Evolutionary conservation across 140 eudicot genomes (phyloP).

Genomic region (Bidens hawaiensis): DNA sequence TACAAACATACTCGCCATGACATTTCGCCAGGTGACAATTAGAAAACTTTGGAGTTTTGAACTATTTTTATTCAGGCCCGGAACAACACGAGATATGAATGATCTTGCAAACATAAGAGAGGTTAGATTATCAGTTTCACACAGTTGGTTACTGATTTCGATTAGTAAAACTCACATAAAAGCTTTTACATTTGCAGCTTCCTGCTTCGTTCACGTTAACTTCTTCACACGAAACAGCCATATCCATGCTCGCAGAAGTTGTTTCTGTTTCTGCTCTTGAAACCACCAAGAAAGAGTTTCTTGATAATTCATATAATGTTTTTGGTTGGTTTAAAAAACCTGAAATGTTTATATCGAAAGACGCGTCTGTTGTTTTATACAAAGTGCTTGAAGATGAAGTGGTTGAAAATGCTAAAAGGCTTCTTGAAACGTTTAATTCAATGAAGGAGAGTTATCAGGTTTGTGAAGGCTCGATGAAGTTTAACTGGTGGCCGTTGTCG

Average conservation of each 20-base stretch:
- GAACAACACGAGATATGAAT: slow-evolving; percentile 66
- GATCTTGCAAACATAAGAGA: slow-evolving; percentile 77
- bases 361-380: slow-evolving; percentile 56
- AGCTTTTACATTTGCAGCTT: slow-evolving; percentile 53
- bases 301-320: slow-evolving; percentile 32
- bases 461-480: slow-evolving; percentile 24
- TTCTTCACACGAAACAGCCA: slow-evolving; percentile 58
- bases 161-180: not conserved
- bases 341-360: slow-evolving; percentile 47
- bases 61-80: slow-evolving; percentile 61
- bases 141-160: not conserved
- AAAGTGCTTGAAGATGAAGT: slow-evolving; percentile 65
- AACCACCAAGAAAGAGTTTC: slow-evolving; percentile 47
- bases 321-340: slow-evolving; percentile 44
- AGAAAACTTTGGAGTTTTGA: slow-evolving; percentile 68
- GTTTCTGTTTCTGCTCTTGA: slow-evolving; percentile 63
- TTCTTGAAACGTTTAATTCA: slow-evolving; percentile 49
- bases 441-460: slow-evolving; percentile 36
- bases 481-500: slow-evolving; percentile 51
- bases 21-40: slow-evolving; percentile 82
- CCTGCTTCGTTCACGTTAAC: slow-evolving; percentile 61
- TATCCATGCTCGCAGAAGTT: slow-evolving; percentile 78
- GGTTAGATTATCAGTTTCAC: slow-evolving; percentile 36
- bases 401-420: slow-evolving; percentile 52
- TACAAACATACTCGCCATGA: slow-evolving; percentile 76